phyloP scores from a whole-genome alignment of 2,329 filamentous ascomycete genomes.

The Cladosporium sp. region DNA sequence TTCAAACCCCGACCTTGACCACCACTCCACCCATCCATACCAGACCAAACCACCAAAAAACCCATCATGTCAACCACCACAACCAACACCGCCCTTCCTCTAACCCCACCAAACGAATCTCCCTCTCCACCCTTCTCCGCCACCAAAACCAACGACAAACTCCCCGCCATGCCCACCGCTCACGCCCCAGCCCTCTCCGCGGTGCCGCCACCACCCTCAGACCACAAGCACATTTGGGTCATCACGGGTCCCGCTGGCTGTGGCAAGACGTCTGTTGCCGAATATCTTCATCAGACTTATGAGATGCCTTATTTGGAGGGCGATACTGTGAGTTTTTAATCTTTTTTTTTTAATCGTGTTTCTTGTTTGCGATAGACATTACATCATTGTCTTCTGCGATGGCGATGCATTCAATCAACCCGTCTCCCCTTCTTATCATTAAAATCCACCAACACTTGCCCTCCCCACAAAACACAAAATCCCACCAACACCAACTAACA shows the following conservation, averaged over 20 bases:
- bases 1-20: too few species aligned
- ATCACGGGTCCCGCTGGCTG: conserved; percentile 51
- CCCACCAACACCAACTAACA: background rate
- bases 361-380: too few species aligned
- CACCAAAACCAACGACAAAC: background rate
- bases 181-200: background rate
- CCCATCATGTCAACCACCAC: background rate
- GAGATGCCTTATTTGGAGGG: conserved; percentile 47
- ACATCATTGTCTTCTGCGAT: too few species aligned
- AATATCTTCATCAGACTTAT: conserved; percentile 40
- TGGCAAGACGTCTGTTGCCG: conserved; percentile 50
- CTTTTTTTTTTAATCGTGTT: background rate
- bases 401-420: too few species aligned
- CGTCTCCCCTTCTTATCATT: too few species aligned
- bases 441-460: too few species aligned
- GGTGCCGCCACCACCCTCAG: conserved; percentile 20
- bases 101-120: conserved; percentile 9
- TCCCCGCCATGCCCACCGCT: conserved; percentile 3
- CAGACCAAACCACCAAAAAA: too few species aligned
- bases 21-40: too few species aligned
- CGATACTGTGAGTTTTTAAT: conserved; percentile 40
- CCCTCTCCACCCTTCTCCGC: background rate
- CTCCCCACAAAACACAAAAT: too few species aligned
- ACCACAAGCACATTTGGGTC: conserved; percentile 47
- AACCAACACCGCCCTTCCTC: conserved; percentile 3